These are phyloP conservation scores for Chrysoporthe deuterocubensis DNA, from an alignment of 2,329 filamentous ascomycete genomes.

Conservation along the genomic window DNA sequence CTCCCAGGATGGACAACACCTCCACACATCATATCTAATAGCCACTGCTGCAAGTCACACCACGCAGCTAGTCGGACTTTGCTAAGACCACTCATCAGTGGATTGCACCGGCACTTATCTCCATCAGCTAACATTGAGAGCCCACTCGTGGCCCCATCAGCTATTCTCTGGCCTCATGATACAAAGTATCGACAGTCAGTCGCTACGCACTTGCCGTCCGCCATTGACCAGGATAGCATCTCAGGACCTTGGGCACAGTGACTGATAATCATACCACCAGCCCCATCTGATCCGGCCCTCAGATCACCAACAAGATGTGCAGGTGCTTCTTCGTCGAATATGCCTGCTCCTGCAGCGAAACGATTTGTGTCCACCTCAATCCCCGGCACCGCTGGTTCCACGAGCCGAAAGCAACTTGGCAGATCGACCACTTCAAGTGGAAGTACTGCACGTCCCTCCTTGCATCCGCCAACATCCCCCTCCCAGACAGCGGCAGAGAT, in stretches of 20 bases:
- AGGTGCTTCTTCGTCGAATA: constrained; percentile 19
- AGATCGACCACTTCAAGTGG: constrained; percentile 17
- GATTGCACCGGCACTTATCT: neutral
- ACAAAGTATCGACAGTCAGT: neutral
- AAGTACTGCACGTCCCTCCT: constrained; percentile 16
- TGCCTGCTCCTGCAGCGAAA: constrained; percentile 9
- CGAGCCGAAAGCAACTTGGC: constrained; percentile 5
- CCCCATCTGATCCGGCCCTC: neutral
- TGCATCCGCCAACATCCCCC: neutral
- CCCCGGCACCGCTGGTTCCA: constrained; percentile 3
- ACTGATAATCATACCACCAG: neutral
- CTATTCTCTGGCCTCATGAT: no score
- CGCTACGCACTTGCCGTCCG: neutral
- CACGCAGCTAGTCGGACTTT: neutral
- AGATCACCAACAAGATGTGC: constrained; percentile 17
- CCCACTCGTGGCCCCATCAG: neutral
- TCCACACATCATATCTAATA: neutral
- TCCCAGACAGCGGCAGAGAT: no score
- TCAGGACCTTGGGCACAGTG: neutral
- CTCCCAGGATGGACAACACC: neutral
- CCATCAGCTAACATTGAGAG: neutral
- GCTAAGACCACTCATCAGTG: neutral
- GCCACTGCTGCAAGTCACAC: neutral
- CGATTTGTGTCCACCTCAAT: constrained; percentile 9
- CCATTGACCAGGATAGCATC: neutral